Conservation (phyloP, 2,329 filamentous ascomycete species). For the Karstenula rhodostoma region DNA sequence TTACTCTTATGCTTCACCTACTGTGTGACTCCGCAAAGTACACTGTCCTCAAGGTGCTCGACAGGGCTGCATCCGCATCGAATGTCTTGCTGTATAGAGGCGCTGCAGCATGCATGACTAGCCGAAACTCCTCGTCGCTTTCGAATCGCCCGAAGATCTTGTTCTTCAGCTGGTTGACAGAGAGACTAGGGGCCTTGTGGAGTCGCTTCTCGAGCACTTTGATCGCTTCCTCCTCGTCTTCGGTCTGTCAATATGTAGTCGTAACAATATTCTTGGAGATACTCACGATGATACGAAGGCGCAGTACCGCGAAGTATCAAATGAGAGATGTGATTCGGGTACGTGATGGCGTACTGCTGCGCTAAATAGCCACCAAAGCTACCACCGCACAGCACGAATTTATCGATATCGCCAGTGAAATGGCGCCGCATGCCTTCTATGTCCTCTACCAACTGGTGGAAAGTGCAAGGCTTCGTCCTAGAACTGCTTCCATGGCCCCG, state of each 20-base stretch:
- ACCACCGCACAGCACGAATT: conserved; percentile 48
- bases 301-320: conserved; percentile 51
- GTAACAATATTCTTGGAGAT: neutral
- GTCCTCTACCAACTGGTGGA: conserved; percentile 49
- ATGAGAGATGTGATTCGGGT: conserved; percentile 40
- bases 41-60: conserved; percentile 37
- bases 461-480: conserved; percentile 35
- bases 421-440: conserved; percentile 38
- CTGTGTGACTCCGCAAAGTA: conserved; percentile 51
- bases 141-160: conserved; percentile 52
- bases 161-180: conserved; percentile 46
- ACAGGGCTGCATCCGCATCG: conserved; percentile 44
- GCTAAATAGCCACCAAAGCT: conserved; percentile 54
- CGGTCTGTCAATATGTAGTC: neutral
- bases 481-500: conserved; percentile 50
- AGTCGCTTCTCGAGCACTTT: conserved; percentile 42
- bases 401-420: conserved; percentile 35
- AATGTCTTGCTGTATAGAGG: conserved; percentile 50
- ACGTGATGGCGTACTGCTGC: conserved; percentile 52
- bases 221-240: conserved; percentile 49
- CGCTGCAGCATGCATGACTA: conserved; percentile 50
- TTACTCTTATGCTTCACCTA: conserved; percentile 21
- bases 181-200: conserved; percentile 47
- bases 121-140: conserved; percentile 50
- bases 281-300: conserved; percentile 49